A percentile compares a stretch with the other conserved stretches of the same genome.
Evolutionary conservation across 1,284 basidiomycete species (phyloP).

Genomic region (Xerocomus nothofagi): DNA sequence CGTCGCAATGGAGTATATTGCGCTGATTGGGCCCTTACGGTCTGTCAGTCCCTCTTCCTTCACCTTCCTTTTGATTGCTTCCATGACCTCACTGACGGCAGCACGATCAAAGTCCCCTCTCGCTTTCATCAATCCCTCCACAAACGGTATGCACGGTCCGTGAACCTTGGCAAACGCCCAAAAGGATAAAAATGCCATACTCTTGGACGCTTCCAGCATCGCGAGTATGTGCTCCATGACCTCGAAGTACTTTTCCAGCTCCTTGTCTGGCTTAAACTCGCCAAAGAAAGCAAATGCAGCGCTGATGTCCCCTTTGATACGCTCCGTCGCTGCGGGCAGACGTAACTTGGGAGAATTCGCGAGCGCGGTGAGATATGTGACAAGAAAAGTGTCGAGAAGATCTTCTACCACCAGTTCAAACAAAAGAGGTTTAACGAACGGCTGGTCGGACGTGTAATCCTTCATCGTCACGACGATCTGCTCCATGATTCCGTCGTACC

Average conservation of each 20-base stretch:
- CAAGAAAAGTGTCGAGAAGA: constrained; percentile 88
- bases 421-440: constrained; percentile 87
- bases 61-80: constrained; percentile 88
- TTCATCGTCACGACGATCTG: constrained; percentile 94
- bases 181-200: constrained; percentile 93
- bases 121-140: constrained; percentile 87
- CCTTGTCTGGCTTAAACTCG: constrained; percentile 75
- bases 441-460: constrained; percentile 92
- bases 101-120: constrained; percentile 90
- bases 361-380: constrained; percentile 88
- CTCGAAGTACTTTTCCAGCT: constrained; percentile 83
- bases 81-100: constrained; percentile 90
- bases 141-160: constrained; percentile 90
- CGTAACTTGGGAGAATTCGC: constrained; percentile 84
- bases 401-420: constrained; percentile 94
- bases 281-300: constrained; percentile 82
- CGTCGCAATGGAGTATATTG: not conserved
- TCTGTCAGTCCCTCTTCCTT: constrained; percentile 83
- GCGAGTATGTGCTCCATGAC: constrained; percentile 85
- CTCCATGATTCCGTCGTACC: constrained; percentile 86
- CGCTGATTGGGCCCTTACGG: constrained; percentile 56
- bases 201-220: constrained; percentile 87
- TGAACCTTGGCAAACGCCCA: constrained; percentile 96
- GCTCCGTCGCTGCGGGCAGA: constrained; percentile 82
- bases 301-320: constrained; percentile 81